Base-by-base conservation (phyloP, 225 moss, liverwort and hornwort species). In the Neckera pumila region DNA sequence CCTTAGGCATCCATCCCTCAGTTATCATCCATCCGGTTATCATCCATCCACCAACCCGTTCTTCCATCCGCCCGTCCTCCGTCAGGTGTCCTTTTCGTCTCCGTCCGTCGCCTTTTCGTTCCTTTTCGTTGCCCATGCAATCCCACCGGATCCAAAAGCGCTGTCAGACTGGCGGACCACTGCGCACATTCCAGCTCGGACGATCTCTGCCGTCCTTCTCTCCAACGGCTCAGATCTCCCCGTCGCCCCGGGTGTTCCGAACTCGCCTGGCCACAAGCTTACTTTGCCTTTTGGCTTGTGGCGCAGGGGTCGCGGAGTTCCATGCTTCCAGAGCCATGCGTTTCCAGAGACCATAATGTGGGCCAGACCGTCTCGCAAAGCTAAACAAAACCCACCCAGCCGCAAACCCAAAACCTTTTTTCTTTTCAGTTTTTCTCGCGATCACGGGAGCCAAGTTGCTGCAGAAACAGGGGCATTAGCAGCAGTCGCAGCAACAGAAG, bases 141-240 rank as follows among this genome's bases (percentile, higher is more conserved):
- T n/a, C 57, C 66, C 66, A 36, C 57, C 27, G 34, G 21, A 88
- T 67, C 87, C 84, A 90, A 88, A 90, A 87, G 90, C 51, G 87
- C 20, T 63, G 85, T 80, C 80, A 73, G 80, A 84, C 84, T 80
- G 87, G 84, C 58, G 60, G 90, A 58, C 15, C 63, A 33, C 23
- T 81, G 80, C 85, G 45, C 56, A 80, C 82, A 82, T 14, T 36
- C 90, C 90, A 90, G 47, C 63, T 90, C 85, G 90, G 90, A 90
- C 81, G 75, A 59, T 17, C 60, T 10, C 4, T 30, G 53, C 76
- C 81, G 76, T 88, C 22, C 16, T 3, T 12, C 12, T 0, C 9
- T 4, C 36, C 1, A 36, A 53, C 80, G 84, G 66, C 74, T 6
- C 7, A 18, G 80, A 84, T 87, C 36, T 5, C 4, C 30, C 40